Percentiles rank a stretch among this genome's conserved stretches.
These are phyloP conservation scores for Chaetomiaceae sp. DNA, from an alignment of 2,329 filamentous ascomycete species.

Conservation along the genomic window DNA sequence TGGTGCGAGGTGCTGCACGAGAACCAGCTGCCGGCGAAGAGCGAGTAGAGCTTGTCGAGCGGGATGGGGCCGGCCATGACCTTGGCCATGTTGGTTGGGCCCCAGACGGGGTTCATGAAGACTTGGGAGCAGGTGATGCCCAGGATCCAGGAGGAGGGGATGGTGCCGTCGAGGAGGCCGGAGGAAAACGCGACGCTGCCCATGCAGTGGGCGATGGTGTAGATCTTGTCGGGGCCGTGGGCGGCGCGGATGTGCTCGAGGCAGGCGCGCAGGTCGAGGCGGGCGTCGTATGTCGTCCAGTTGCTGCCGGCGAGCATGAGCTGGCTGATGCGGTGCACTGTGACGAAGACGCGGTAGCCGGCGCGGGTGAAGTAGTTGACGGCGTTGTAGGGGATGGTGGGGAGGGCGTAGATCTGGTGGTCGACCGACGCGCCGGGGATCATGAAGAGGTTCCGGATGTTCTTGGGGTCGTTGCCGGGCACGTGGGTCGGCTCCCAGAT, in stretches of 20 bases:
- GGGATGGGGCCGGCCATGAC: conserved; percentile 44
- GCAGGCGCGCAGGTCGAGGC: conserved; percentile 55
- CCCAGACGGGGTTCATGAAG: conserved; percentile 60
- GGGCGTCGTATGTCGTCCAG: conserved; percentile 57
- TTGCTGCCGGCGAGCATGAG: conserved; percentile 45
- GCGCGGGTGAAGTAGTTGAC: conserved; percentile 59
- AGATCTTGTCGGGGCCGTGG: conserved; percentile 40
- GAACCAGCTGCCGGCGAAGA: conserved; percentile 51
- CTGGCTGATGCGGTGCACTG: conserved; percentile 55
- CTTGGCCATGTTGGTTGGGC: conserved; percentile 53
- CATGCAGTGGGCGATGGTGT: conserved; percentile 60
- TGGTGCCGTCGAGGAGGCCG: conserved; percentile 59
- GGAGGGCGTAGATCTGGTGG: conserved; percentile 58
- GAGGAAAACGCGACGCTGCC: conserved; percentile 55
- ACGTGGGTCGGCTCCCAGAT: conserved; percentile 51
- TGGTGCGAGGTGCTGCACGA: conserved; percentile 44
- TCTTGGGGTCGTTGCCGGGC: conserved; percentile 28
- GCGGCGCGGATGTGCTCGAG: conserved; percentile 47
- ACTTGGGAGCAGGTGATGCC: conserved; percentile 58
- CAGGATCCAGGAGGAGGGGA: conserved; percentile 52
- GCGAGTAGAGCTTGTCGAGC: conserved; percentile 46
- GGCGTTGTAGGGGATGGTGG: conserved; percentile 59
- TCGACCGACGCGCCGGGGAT: conserved; percentile 60
- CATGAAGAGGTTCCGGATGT: conserved; percentile 52
- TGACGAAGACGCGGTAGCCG: conserved; percentile 57